phyloP scores from a whole-genome alignment of 306 rosid genomes.

The Malus domestica region DNA sequence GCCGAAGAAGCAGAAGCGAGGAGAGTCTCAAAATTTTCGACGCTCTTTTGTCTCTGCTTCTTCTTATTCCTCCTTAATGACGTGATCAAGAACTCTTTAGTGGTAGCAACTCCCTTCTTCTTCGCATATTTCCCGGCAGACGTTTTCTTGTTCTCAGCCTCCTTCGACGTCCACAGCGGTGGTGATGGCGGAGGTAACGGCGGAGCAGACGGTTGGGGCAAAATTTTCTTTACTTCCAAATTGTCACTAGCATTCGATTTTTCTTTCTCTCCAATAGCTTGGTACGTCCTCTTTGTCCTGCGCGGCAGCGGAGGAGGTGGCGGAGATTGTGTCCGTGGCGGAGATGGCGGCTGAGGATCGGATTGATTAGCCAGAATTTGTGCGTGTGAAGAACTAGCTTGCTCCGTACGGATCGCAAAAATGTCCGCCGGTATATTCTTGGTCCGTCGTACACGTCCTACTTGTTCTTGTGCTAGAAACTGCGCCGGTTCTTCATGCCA shows the following conservation, averaged over 20 bases:
- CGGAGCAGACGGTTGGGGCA: background rate
- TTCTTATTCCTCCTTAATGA: slow-evolving; percentile 49
- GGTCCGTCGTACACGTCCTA: background rate
- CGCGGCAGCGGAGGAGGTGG: slow-evolving; percentile 11
- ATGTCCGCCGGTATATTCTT: slow-evolving; percentile 32
- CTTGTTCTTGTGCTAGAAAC: background rate
- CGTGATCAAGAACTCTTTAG: slow-evolving; percentile 45
- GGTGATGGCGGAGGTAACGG: background rate
- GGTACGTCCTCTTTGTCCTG: slow-evolving; percentile 26
- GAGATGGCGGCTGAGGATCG: slow-evolving; percentile 1
- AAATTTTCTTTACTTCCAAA: background rate
- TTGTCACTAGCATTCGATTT: background rate
- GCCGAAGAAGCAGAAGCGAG: slow-evolving; percentile 16
- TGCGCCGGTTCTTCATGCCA: slow-evolving; percentile 22
- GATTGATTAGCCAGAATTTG: background rate
- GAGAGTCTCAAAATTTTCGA: slow-evolving; percentile 46
- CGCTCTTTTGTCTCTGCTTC: slow-evolving; percentile 52
- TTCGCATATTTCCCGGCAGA: slow-evolving; percentile 19
- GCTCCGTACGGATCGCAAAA: slow-evolving; percentile 23
- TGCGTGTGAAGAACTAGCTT: slow-evolving; percentile 4
- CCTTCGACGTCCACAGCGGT: background rate
- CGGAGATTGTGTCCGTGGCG: slow-evolving; percentile 28
- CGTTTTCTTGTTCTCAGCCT: slow-evolving; percentile 23
- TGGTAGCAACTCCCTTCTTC: slow-evolving; percentile 31
- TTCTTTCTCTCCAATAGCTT: slow-evolving; percentile 13